Evolutionary conservation across 1,284 basidiomycete species (phyloP), one percentile per base, ranked within the genome.

Genomic region (Leccinum solheimii): DNA sequence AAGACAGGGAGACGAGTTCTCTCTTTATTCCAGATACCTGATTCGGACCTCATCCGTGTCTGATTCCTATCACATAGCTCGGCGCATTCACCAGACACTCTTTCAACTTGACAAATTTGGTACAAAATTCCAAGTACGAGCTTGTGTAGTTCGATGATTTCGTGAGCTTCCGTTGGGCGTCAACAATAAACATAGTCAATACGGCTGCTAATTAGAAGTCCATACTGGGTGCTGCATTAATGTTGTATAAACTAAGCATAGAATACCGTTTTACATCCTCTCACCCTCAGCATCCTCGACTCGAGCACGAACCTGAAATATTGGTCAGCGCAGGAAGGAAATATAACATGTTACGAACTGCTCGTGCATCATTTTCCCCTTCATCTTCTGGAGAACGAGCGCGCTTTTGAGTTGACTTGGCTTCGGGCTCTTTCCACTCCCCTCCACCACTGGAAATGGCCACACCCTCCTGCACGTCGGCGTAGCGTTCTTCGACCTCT

Each of bases 401-500:
- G 59, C 89, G 82, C 69, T 91, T 91, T 66, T 84, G 80, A n/a
- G 61, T 62, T 50, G 76, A 79, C 43, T 72, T 66, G 53, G 64
- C 65, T 57, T 88, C 82, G 5, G 79, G 74, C 60, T 89, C 86
- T 72, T 90, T 91, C 91, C 91, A 93, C 62, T 93, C 91, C 61
- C 81, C 91, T 59, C 91, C 95, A 57, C 94, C 94, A 62, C 90
- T 85, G 21, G 94, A 93, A 60, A 92, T 90, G 62, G 89, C 88
- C 58, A 91, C 85, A 30, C 90, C 88, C 60, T 92, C 87, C 69
- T 90, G 86, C 4, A 87, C 87, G 67, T 95, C 92, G 3, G 87
- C 87, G 76, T 99, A 98, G 26, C 97, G 87, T 72, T 94, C 92
- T 75, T 98, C 94, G 53, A 90, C 87, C 69, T 93, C 87, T 64